Conservation (phyloP, 306 rosid species). For the Cyamopsis tetragonoloba region DNA sequence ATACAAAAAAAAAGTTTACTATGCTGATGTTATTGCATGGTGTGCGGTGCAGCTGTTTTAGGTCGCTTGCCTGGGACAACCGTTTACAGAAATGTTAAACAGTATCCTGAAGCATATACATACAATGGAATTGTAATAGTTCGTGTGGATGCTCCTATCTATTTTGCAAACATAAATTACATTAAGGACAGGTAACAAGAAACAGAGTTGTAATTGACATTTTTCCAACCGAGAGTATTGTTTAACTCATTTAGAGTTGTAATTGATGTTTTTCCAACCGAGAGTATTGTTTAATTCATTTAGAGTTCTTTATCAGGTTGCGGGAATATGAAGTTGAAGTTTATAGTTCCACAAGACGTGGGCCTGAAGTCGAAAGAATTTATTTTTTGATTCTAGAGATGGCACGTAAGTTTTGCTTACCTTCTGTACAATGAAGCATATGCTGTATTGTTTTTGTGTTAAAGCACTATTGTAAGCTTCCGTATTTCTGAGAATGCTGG, state of each 20-base stretch:
- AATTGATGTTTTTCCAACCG: conserved; percentile 7
- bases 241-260: conserved; percentile 22
- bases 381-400: conserved; percentile 84
- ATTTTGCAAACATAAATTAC: conserved; percentile 86
- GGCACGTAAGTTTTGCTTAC: conserved; percentile 77
- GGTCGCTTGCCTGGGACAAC: conserved; percentile 99
- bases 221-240: conserved; percentile 7
- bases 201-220: conserved; percentile 19
- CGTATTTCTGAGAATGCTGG: conserved; percentile 5
- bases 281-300: conserved; percentile 17
- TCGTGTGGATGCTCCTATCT: conserved; percentile 92
- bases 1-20: background rate
- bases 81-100: conserved; percentile 75
- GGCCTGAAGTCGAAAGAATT: conserved; percentile 91
- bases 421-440: conserved; percentile 10
- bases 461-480: background rate
- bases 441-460: background rate
- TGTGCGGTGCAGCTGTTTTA: conserved; percentile 77
- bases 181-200: conserved; percentile 80
- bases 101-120: conserved; percentile 93
- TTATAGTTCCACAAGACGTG: conserved; percentile 61
- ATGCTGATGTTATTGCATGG: conserved; percentile 28
- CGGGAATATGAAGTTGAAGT: conserved; percentile 84
- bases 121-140: conserved; percentile 94
- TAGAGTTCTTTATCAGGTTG: conserved; percentile 52